Evolutionary conservation across 441 rosid genomes (phyloP).

Genomic region (Syzygium malaccense): DNA sequence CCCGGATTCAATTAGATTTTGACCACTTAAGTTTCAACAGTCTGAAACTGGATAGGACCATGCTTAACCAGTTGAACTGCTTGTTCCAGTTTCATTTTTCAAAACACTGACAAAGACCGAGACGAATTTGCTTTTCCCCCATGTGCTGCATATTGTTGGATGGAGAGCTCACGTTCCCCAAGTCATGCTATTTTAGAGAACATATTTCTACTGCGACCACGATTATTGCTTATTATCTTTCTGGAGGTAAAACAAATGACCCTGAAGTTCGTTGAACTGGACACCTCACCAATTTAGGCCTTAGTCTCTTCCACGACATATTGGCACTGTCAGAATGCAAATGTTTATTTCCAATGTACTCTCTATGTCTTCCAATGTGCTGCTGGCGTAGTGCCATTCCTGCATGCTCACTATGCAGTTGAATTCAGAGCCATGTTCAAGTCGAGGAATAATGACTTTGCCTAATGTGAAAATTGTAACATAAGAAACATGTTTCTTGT

Average conservation of each 20-base stretch:
- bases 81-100: neutral
- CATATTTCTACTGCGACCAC: neutral
- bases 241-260: neutral
- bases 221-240: neutral
- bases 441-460: neutral
- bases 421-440: neutral
- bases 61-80: neutral
- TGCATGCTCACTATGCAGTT: neutral
- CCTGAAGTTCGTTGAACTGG: neutral
- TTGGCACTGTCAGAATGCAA: neutral
- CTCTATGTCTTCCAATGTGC: neutral
- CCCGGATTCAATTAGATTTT: neutral
- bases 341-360: neutral
- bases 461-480: neutral
- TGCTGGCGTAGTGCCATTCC: neutral
- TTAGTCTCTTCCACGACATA: neutral
- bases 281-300: neutral
- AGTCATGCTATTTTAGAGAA: neutral
- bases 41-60: neutral
- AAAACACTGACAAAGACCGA: neutral
- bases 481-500: neutral
- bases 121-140: neutral
- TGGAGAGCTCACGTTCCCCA: neutral
- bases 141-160: neutral
- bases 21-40: neutral